A percentile compares a stretch with the other conserved stretches of the same genome.
Conservation (phyloP, 179 eudicot genomes). For the Gypsophila paniculata region DNA sequence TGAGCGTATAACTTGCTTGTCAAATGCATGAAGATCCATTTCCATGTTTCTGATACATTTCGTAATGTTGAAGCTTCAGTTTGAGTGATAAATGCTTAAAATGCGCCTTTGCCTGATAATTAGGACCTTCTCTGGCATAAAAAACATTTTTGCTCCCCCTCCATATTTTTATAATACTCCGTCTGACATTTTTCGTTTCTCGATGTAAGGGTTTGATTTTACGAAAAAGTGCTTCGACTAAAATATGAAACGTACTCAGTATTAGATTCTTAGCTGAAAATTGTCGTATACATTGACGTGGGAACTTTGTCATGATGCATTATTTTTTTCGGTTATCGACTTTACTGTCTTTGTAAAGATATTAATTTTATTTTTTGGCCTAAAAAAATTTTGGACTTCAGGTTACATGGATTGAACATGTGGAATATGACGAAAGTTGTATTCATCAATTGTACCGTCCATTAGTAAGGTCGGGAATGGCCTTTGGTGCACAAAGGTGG, state of each 20-base stretch:
- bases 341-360: too few relatives aligned
- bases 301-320: neutral
- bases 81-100: conserved; percentile 7
- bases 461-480: conserved; percentile 58
- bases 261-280: too few relatives aligned
- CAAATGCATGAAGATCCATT: conserved; percentile 16
- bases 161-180: too few relatives aligned
- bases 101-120: conserved; percentile 6
- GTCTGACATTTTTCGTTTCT: neutral
- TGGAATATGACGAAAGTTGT: conserved; percentile 56
- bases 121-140: neutral
- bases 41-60: conserved; percentile 20
- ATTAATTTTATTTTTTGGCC: neutral
- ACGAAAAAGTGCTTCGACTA: neutral
- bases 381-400: conserved; percentile 27
- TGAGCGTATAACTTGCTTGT: conserved; percentile 29
- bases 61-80: conserved; percentile 19
- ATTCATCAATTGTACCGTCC: conserved; percentile 49
- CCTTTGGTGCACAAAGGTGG: conserved; percentile 74
- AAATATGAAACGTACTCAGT: neutral
- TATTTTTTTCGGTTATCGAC: too few relatives aligned
- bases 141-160: too few relatives aligned
- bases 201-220: neutral
- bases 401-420: conserved; percentile 89
- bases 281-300: neutral